phyloP scores from a whole-genome alignment of 2,329 filamentous ascomycete species.

The Beauveria brongniartii region DNA sequence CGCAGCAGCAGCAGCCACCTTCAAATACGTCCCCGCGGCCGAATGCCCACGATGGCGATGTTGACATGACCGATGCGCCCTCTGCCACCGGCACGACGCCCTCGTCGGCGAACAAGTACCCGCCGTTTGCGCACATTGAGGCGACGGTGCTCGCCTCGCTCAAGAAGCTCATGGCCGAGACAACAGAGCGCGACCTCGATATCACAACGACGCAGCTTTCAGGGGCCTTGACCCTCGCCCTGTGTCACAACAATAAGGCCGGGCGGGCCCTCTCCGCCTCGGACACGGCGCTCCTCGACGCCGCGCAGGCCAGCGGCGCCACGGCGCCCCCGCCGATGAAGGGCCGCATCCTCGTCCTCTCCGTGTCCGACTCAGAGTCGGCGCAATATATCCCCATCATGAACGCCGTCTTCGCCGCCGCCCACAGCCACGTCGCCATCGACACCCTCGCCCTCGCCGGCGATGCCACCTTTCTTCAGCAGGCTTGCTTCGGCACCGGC shows the following conservation, averaged over 20 bases:
- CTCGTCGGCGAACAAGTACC: constrained; percentile 75
- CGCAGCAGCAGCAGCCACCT: constrained; percentile 21
- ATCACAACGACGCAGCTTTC: constrained; percentile 80
- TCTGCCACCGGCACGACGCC: constrained; percentile 24
- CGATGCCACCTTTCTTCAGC: constrained; percentile 85
- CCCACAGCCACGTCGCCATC: constrained; percentile 79
- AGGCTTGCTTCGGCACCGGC: constrained; percentile 61
- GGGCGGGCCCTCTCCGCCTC: constrained; percentile 56
- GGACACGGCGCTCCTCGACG: constrained; percentile 34
- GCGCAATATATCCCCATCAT: constrained; percentile 96
- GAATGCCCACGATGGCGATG: constrained; percentile 34
- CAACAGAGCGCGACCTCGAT: constrained; percentile 56
- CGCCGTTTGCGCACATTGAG: constrained; percentile 83
- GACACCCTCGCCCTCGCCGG: constrained; percentile 84
- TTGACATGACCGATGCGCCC: constrained; percentile 47
- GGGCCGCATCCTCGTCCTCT: constrained; percentile 75
- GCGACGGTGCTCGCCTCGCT: constrained; percentile 69
- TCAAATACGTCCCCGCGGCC: neutral
- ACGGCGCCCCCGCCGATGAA: constrained; percentile 25
- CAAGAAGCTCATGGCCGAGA: constrained; percentile 61
- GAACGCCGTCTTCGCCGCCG: constrained; percentile 95
- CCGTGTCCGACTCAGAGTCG: constrained; percentile 75
- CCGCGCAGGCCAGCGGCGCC: constrained; percentile 24
- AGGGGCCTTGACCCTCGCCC: constrained; percentile 80
- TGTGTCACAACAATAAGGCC: constrained; percentile 84